Conservation (phyloP, 129 eudicot species). For the Smallanthus sonchifolius region DNA sequence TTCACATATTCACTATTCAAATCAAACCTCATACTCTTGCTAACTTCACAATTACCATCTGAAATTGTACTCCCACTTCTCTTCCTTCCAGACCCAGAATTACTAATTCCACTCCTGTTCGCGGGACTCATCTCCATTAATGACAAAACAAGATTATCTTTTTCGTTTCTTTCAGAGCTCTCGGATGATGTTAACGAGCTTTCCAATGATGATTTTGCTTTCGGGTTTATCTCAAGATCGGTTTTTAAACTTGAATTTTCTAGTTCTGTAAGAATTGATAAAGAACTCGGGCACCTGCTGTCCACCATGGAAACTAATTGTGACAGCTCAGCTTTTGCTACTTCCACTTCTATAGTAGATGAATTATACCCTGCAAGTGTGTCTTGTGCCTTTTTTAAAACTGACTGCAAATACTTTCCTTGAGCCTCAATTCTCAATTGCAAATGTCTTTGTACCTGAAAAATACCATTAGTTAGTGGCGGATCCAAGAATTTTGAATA, state of each 20-base stretch:
- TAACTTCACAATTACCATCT: conserved; percentile 43
- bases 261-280: conserved; percentile 55
- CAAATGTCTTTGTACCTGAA: conserved; percentile 87
- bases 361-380: conserved; percentile 66
- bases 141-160: conserved; percentile 38
- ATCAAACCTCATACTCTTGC: conserved; percentile 51
- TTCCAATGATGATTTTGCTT: conserved; percentile 47
- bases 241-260: conserved; percentile 37
- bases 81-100: conserved; percentile 30
- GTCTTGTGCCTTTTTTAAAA: conserved; percentile 79
- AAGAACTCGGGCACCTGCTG: conserved; percentile 51
- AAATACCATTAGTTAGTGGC: background rate
- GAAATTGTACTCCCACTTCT: conserved; percentile 49
- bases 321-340: conserved; percentile 75
- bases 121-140: conserved; percentile 48
- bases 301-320: conserved; percentile 78
- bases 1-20: conserved; percentile 55
- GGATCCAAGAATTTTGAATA: background rate
- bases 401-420: conserved; percentile 85
- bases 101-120: conserved; percentile 8
- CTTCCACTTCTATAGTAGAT: conserved; percentile 60
- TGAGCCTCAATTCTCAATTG: conserved; percentile 96
- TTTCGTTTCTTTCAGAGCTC: conserved; percentile 52
- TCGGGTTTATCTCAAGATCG: conserved; percentile 24
- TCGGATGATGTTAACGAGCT: conserved; percentile 79